A percentile compares a stretch with the other conserved stretches of the same genome.
Conservation (phyloP, 345 rosid species). For the Cardamine resedifolia region DNA sequence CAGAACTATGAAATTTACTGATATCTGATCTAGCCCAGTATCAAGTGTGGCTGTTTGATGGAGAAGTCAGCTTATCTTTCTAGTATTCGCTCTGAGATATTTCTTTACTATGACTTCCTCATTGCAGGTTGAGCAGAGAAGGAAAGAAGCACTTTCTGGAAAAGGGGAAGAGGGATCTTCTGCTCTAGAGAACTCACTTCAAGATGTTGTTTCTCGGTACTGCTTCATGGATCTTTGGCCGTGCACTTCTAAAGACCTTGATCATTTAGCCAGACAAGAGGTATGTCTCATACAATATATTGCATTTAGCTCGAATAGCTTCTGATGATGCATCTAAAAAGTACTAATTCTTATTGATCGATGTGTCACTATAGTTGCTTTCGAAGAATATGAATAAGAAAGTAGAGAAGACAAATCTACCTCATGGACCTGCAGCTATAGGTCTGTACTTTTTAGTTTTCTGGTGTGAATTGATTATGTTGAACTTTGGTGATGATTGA, state of each 20-base stretch:
- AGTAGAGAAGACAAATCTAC: constrained; percentile 56
- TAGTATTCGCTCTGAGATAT: not conserved
- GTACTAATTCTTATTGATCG: not conserved
- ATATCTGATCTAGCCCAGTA: constrained; percentile 3
- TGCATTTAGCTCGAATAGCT: not conserved
- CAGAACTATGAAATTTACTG: not conserved
- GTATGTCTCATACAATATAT: constrained; percentile 42
- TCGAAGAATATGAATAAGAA: constrained; percentile 67
- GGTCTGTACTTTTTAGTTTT: constrained; percentile 42
- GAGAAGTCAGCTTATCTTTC: not conserved
- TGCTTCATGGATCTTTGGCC: constrained; percentile 98
- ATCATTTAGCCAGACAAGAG: constrained; percentile 89
- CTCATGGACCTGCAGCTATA: constrained; percentile 45
- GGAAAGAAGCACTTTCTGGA: constrained; percentile 86
- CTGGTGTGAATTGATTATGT: constrained; percentile 7
- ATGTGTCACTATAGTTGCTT: constrained; percentile 57
- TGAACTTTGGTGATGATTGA: constrained; percentile 10
- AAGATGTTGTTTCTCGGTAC: constrained; percentile 79
- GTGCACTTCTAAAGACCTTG: constrained; percentile 78
- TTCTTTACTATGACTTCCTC: constrained; percentile 12
- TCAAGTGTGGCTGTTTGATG: constrained; percentile 12
- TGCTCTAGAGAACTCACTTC: constrained; percentile 62
- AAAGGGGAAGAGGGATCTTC: constrained; percentile 66
- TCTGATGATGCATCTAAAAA: constrained; percentile 6
- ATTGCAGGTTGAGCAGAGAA: constrained; percentile 84